Conservation (phyloP, 768 basidiomycete genomes). For the Tulasnella sp. region DNA sequence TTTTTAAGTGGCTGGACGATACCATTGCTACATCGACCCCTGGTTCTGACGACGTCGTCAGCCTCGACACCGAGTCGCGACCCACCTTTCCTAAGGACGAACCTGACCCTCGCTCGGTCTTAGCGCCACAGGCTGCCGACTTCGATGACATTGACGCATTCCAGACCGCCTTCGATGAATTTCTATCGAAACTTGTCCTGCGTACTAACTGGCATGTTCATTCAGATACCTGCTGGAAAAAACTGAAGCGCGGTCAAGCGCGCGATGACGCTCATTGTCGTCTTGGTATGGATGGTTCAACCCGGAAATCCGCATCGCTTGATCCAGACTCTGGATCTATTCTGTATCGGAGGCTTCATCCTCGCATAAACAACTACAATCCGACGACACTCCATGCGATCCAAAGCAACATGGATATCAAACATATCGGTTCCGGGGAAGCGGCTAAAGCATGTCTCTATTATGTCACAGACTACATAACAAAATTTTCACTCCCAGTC, state of each 20-base stretch:
- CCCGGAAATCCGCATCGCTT: constrained; percentile 22
- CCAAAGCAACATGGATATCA: constrained; percentile 43
- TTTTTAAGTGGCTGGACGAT: background rate
- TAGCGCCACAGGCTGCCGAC: background rate
- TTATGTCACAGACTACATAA: constrained; percentile 46
- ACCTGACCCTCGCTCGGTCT: background rate
- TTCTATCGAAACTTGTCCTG: background rate
- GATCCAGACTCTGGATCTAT: constrained; percentile 27
- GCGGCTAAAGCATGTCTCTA: constrained; percentile 39
- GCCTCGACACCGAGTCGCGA: background rate
- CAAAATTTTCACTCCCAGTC: constrained; percentile 37
- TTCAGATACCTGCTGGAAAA: constrained; percentile 35
- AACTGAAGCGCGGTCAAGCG: constrained; percentile 28
- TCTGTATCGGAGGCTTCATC: constrained; percentile 32
- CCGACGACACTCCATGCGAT: constrained; percentile 33
- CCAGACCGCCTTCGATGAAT: background rate
- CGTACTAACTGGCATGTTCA: constrained; percentile 25
- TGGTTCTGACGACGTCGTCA: background rate
- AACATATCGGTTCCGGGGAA: constrained; percentile 38
- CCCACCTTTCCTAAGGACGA: background rate
- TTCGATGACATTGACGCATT: background rate
- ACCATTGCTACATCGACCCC: background rate
- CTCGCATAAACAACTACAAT: constrained; percentile 41
- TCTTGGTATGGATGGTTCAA: constrained; percentile 15
- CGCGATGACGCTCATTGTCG: constrained; percentile 32